phyloP scores from a whole-genome alignment of 768 basidiomycete genomes.

The Calocybe cyanea region DNA sequence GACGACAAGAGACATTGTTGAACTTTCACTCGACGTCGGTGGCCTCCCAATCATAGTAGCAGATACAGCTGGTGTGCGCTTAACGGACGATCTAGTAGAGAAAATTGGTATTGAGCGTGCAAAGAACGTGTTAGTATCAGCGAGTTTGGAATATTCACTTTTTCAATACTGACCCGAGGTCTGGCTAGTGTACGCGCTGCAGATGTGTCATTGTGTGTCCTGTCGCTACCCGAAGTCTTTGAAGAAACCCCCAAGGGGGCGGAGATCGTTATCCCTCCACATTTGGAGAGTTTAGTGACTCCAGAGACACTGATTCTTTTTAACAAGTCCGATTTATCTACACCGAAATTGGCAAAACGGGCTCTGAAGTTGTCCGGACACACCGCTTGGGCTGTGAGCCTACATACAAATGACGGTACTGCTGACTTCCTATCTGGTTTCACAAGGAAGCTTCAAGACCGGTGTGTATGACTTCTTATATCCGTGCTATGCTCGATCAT shows the following conservation, averaged over 20 bases:
- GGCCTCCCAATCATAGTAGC: conserved; percentile 78
- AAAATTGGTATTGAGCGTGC: conserved; percentile 80
- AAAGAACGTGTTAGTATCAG: conserved; percentile 49
- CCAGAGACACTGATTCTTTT: conserved; percentile 64
- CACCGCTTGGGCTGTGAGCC: conserved; percentile 59
- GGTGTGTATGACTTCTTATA: conserved; percentile 31
- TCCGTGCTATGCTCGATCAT: background rate
- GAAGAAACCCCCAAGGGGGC: conserved; percentile 10
- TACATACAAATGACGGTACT: conserved; percentile 56
- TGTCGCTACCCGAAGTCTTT: conserved; percentile 58
- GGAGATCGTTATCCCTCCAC: conserved; percentile 35
- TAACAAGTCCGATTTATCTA: conserved; percentile 71
- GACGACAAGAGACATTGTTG: conserved; percentile 85
- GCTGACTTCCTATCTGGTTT: conserved; percentile 58
- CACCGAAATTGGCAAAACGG: conserved; percentile 3
- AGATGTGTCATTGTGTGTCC: conserved; percentile 75
- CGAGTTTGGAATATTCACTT: background rate
- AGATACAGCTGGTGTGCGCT: conserved; percentile 84
- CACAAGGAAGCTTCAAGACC: conserved; percentile 41
- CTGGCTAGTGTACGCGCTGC: conserved; percentile 54
- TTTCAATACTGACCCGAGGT: conserved; percentile 1
- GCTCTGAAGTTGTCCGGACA: conserved; percentile 3
- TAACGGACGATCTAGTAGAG: conserved; percentile 70
- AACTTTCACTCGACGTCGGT: conserved; percentile 83
- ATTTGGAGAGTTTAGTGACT: conserved; percentile 46